Percentiles rank a stretch among this genome's conserved stretches.
These are phyloP conservation scores for Fulvia fulva DNA, from an alignment of 2,329 filamentous ascomycete genomes.

Conservation along the genomic window DNA sequence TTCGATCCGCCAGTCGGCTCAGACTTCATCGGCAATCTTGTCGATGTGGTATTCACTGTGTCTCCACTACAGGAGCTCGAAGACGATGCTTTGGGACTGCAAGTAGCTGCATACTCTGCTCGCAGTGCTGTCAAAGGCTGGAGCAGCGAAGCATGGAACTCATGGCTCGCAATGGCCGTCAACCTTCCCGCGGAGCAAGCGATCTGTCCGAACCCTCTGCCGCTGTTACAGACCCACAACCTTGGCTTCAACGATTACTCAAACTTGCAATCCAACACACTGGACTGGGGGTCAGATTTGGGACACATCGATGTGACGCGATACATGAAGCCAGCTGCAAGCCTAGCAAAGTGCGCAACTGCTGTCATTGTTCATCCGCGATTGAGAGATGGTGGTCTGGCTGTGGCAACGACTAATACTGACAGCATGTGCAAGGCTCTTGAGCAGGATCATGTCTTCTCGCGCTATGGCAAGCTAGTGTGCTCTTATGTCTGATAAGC, in stretches of 20 bases:
- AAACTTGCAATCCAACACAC: constrained; percentile 10
- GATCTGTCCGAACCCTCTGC: constrained; percentile 15
- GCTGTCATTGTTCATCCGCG: constrained; percentile 17
- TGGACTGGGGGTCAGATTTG: constrained; percentile 15
- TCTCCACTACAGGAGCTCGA: constrained; percentile 6
- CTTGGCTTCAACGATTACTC: constrained; percentile 20
- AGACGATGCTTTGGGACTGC: constrained; percentile 5
- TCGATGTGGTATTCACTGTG: constrained; percentile 10
- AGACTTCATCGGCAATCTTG: constrained; percentile 16
- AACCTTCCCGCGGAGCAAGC: constrained; percentile 13
- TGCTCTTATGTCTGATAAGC: constrained; percentile 4
- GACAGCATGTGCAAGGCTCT: constrained; percentile 6
- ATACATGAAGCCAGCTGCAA: constrained; percentile 11
- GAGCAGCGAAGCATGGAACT: constrained; percentile 8
- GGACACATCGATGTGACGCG: constrained; percentile 11
- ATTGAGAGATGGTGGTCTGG: constrained; percentile 15
- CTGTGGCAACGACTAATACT: constrained; percentile 12
- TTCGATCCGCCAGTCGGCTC: constrained; percentile 10
- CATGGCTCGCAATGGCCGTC: constrained; percentile 15
- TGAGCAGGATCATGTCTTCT: constrained; percentile 9
- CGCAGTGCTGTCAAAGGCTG: constrained; percentile 14
- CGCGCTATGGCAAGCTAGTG: constrained; percentile 11
- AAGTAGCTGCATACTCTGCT: constrained; percentile 9
- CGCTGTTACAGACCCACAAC: constrained; percentile 14
- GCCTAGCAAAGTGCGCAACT: constrained; percentile 12